Evolutionary conservation across 441 rosid species (phyloP), one percentile per base, ranked within the genome.

Genomic region (Jatropha podagrica): DNA sequence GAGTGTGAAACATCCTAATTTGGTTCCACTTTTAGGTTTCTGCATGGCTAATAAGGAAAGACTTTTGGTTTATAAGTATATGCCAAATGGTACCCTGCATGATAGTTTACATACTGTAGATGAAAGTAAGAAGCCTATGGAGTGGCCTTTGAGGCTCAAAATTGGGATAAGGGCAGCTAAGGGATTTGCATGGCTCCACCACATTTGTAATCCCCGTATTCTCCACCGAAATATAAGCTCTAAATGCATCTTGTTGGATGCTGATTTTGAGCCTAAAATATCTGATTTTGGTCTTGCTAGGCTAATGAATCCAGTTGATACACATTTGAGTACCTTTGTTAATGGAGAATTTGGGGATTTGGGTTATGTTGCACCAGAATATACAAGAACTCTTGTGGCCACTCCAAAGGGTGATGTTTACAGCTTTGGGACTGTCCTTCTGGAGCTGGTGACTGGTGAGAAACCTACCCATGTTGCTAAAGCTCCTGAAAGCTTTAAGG

Each of bases 171-270:
- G 94, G 55, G 89, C 95, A 9, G 95, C 97, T 0, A 88, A 76
- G 85, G 97, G 94, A 74, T 81, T 95, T 74, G 97, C 98, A 1
- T 95, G 97, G 97, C 95, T 95, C 68, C 99, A 95, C 75, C 99
- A 95, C 72, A 90, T 80, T 76, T 89, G 98, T 85, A 95, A 87
- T 83, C 96, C 97, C 27, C 93, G 98, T 54, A 92, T 95, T 68
- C 84, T 93, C 73, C 99, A 95, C 81, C 90, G 96, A 46, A 93
- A 93, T 79, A 80, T 95, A 79, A 93, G 98, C 88, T 89, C 98
- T 1, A 95, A 89, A 69, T 90, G 92, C 84, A 85, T 95, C 73
- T 75, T 93, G 78, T 70, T 95, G 83, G 90, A 86, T 74, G 88
- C 88, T 2, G 93, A 93, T 8, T 95, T 86, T 67, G 99, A 93